Base-by-base conservation (phyloP, 2,329 filamentous ascomycete species). In the Colletotrichum lupini region DNA sequence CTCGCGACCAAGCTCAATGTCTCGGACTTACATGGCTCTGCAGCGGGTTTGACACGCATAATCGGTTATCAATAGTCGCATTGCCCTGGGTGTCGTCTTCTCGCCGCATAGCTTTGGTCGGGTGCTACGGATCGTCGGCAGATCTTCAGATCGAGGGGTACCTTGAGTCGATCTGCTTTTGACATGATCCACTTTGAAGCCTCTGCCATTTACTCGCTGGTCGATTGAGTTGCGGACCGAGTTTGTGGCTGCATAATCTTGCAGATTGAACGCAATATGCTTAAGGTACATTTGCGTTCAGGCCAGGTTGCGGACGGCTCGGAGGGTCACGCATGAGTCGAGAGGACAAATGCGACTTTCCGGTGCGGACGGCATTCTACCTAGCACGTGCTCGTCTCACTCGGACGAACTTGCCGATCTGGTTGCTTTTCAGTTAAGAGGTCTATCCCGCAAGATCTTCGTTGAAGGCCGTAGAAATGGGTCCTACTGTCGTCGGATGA, bases 211-310 rank as follows among this genome's bases (percentile, higher is more conserved):
- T 35, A 37, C 64, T 37, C 57, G 14, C 30, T 26, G n/a, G 32
- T 16, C 46, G 30, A 32, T 37, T 49, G 12, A 14, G 30, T n/a
- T 46, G 24, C 28, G 12, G 16, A 52, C n/a, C 12, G 8, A 35
- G 5, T 19, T 7, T 26, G 28, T 42, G 8, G 12, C 28, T 19
- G 71, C 67, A 70, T 52, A 5, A 46, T 7, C 28, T 26, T 28
- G 22, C 24, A 65, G 12, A 61, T 66, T 66, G 46, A 37, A n/a
- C 28, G 11, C 55, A 65, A 52, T 53, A 61, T 70, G 35, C 60
- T 57, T 55, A 26, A 26, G 26, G 26, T 26, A 37, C 52, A 22
- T 64, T 61, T 28, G 70, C 53, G 56, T 70, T 26, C 11, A 30
- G 46, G 12, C 56, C 55, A 57, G 19, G 26, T 58, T 28, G 28